Percentiles rank a stretch among this genome's conserved stretches.
phyloP scores from a whole-genome alignment of 2,329 filamentous ascomycete species.

The Apiospora rasikravindrae region DNA sequence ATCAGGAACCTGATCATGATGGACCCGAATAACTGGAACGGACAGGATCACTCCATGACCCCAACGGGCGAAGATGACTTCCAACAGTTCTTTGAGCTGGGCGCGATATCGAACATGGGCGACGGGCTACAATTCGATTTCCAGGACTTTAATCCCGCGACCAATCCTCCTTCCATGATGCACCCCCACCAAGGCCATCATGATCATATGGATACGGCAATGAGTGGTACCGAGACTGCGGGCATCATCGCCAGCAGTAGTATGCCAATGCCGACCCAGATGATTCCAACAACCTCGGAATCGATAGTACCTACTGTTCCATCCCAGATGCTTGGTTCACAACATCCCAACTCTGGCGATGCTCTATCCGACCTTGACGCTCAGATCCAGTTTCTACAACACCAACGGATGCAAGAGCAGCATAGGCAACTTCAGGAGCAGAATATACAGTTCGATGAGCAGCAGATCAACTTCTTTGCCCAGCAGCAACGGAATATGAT shows the following conservation, averaged over 20 bases:
- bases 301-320: constrained; percentile 52
- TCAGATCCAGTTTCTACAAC: constrained; percentile 69
- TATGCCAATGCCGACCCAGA: constrained; percentile 49
- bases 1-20: constrained; percentile 49
- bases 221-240: constrained; percentile 51
- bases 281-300: constrained; percentile 54
- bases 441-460: constrained; percentile 47
- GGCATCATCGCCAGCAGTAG: constrained; percentile 39
- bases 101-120: constrained; percentile 56
- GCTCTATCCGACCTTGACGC: constrained; percentile 66
- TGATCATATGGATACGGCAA: constrained; percentile 54
- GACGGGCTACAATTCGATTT: constrained; percentile 67
- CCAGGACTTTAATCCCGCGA: constrained; percentile 53
- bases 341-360: constrained; percentile 50
- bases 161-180: constrained; percentile 45
- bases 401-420: constrained; percentile 67
- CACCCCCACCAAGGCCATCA: constrained; percentile 41
- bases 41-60: constrained; percentile 60
- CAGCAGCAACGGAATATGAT: constrained; percentile 62
- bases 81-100: constrained; percentile 68
- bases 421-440: constrained; percentile 64
- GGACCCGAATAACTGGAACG: constrained; percentile 60
- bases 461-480: constrained; percentile 57
- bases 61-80: constrained; percentile 63
- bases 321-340: constrained; percentile 51